Percentiles rank a stretch among this genome's conserved stretches.
Evolutionary conservation across 805 yeast genomes (phyloP).

Genomic region (Wickerhamiella bombiphila): DNA sequence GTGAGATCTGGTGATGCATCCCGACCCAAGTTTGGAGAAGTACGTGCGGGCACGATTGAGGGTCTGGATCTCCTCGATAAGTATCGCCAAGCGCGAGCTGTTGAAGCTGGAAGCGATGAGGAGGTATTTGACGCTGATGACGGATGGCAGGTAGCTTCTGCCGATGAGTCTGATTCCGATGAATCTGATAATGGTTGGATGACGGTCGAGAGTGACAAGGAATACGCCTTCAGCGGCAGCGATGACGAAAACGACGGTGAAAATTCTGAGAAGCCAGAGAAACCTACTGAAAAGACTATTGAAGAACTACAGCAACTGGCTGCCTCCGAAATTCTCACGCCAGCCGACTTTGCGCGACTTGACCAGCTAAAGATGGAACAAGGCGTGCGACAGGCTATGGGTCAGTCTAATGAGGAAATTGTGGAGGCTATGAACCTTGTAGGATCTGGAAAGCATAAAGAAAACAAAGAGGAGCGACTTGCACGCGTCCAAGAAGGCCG

Average conservation of each 20-base stretch:
- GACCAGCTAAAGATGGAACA: slow-evolving; percentile 77
- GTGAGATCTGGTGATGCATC: slow-evolving; percentile 46
- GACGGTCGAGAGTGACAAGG: slow-evolving; percentile 45
- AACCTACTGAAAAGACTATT: slow-evolving; percentile 20
- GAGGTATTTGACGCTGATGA: slow-evolving; percentile 44
- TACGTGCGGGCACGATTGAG: slow-evolving; percentile 57
- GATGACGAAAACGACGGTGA: slow-evolving; percentile 19
- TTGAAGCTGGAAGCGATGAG: slow-evolving; percentile 45
- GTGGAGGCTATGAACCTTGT: slow-evolving; percentile 67
- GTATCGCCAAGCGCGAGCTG: slow-evolving; percentile 57
- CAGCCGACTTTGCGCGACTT: slow-evolving; percentile 93
- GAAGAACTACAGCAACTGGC: slow-evolving; percentile 44
- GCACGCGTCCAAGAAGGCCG: slow-evolving; percentile 81
- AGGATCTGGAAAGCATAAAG: slow-evolving; percentile 70
- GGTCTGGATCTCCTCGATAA: slow-evolving; percentile 81
- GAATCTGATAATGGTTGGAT: neutral
- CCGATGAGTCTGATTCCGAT: slow-evolving; percentile 25
- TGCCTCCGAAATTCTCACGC: slow-evolving; percentile 72
- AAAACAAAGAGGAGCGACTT: slow-evolving; percentile 76
- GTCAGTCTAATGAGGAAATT: slow-evolving; percentile 52
- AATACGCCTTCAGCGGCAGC: slow-evolving; percentile 18
- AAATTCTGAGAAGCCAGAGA: slow-evolving; percentile 18
- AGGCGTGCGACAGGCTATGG: slow-evolving; percentile 64
- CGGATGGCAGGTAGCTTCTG: slow-evolving; percentile 26
- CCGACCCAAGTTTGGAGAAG: slow-evolving; percentile 31